Base-by-base conservation (phyloP, 2,329 filamentous ascomycete species). In the Phialemonium atrogriseum region DNA sequence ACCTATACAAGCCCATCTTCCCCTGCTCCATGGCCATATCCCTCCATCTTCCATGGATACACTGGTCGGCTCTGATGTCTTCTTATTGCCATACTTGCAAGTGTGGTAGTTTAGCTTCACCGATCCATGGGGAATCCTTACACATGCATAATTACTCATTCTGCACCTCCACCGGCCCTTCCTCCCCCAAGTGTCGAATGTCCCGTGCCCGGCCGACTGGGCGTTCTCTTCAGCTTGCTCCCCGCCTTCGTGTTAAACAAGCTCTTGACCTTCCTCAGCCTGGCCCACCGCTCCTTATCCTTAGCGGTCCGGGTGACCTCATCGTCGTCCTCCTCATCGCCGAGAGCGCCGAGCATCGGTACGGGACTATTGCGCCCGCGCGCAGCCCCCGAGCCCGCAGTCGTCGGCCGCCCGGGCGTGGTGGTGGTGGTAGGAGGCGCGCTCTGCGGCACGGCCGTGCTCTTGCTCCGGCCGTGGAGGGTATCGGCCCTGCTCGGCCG, bases 261-360 rank as follows among this genome's bases (percentile, higher is more conserved):
- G 48, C 78, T 83, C 64, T 82, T 82, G 36, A 86, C 78, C 36
- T 73, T 70, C 45, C 77, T 70, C 40, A 86, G 56, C 43, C 77
- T 69, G n/a, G 77, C 72, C 80, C 80, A 84, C 41, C 80, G 67
- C 54, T 82, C 77, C 52, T 81, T 81, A 38, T 85, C 80, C 49
- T 80, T 80, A 26, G 59, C 66, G 27, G 67, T 63, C 16, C 66
- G 59, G 1, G 53, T 54, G 23, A 58, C 60, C 27, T 70, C 64
- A 22, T 73, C 64, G 3, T 68, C 62, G 13, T 70, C 61, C 8
- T 66, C 56, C 11, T 64, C 66, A 24, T 70, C 72, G 57, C 57
- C 31, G 56, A 42, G 11, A 31, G 43, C 4, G 42, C 51, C 7
- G 42, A 40, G 3, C 39, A 47, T 5, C 37, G 35, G 11, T 24